Base-by-base conservation (phyloP, 345 rosid species). In the Gossypioides kirkii region DNA sequence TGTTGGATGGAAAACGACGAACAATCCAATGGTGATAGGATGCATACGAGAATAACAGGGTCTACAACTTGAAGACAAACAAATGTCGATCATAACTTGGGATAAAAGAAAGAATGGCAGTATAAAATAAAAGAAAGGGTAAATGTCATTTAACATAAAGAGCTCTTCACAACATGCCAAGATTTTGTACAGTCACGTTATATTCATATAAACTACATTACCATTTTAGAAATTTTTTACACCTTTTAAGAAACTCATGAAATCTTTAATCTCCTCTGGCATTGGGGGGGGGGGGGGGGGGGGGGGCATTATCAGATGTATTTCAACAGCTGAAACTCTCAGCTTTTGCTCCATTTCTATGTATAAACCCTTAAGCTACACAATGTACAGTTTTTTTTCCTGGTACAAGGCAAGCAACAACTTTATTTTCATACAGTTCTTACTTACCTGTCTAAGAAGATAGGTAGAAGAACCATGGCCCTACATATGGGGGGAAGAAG, bases 311-410 rank as follows among this genome's bases (percentile, higher is more conserved):
- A 73, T 70, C 80, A 72, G 80, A 69, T 68, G 76, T 43, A 55
- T 61, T 47, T 69, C 76, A 61, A 74, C 77, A 74, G 77, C 86
- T 76, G 77, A 81, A 73, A 83, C 84, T 80, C 56, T 55, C 85
- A 26, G 80, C 80, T 16, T 55, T 82, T 54, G 71, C 86, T 73
- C 64, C 63, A 77, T 76, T 53, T 82, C 86, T 86, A 84, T 74
- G 78, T 86, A 85, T 86, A 85, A 83, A 83, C 62, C 80, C 79
- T 77, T 82, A 80, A 84, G 85, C 94, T 89, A 87, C 93, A 89
- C 79, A 85, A 85, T 88, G 78, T 86, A 91, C 97, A 91, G 72
- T 77, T 80, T 77, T 22, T 4, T 49, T 6, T 53, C 46, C 69
- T 32, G 54, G 80, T 77, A 85, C 88, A 77, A 79, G 86, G 84